Conservation (phyloP, 305 asterid genomes). For the Solanum hybrid region DNA sequence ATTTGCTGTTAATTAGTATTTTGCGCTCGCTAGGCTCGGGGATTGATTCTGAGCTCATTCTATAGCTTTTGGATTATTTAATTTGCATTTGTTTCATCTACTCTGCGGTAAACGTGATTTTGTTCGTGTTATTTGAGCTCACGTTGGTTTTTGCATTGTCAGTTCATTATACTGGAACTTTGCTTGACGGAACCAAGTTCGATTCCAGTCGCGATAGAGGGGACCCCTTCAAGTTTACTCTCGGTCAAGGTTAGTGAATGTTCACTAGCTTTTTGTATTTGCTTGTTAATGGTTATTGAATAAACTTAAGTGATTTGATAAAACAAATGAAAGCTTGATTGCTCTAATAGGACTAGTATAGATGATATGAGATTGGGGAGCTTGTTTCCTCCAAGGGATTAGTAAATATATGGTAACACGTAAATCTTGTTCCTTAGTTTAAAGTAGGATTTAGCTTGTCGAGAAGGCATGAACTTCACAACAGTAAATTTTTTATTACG, state of each 20-base stretch:
- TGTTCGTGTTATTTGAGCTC: neutral
- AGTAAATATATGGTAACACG: neutral
- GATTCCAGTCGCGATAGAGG: conserved; percentile 42
- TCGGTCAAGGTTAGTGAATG: conserved; percentile 69
- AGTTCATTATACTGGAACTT: conserved; percentile 16
- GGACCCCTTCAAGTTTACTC: conserved; percentile 75
- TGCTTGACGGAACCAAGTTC: conserved; percentile 39
- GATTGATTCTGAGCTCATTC: neutral
- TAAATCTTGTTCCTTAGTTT: neutral
- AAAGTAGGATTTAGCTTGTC: neutral
- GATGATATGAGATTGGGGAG: neutral
- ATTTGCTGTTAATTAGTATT: neutral
- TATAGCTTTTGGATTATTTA: neutral
- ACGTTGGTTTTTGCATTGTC: neutral
- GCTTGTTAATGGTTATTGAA: neutral
- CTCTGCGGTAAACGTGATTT: neutral
- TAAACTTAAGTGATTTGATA: neutral
- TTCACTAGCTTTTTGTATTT: neutral
- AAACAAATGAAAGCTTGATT: neutral
- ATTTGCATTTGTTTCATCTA: neutral
- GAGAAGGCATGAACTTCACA: neutral
- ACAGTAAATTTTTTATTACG: neutral
- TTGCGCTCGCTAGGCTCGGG: neutral
- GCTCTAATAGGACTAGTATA: neutral
- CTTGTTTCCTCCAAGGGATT: neutral